Conservation (phyloP, 1,284 basidiomycete species). For the Trichosporon sp. region DNA sequence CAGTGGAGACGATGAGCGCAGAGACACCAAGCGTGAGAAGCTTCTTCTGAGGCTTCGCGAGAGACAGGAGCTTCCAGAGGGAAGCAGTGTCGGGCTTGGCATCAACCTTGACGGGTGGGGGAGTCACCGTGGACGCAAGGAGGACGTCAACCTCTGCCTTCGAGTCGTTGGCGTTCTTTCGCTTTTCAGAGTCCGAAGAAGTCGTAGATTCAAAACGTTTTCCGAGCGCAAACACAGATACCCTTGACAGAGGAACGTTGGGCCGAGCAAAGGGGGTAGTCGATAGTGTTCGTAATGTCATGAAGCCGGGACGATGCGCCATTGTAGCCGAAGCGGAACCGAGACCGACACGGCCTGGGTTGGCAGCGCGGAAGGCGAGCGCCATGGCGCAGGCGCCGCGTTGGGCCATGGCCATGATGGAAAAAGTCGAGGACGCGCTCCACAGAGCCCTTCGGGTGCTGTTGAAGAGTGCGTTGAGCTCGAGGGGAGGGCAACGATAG, state of each 20-base stretch:
- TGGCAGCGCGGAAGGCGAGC: slow-evolving; percentile 13
- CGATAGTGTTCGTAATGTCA: slow-evolving; percentile 15
- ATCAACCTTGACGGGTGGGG: slow-evolving; percentile 21
- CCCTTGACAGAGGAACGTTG: neutral
- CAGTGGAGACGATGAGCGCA: slow-evolving; percentile 49
- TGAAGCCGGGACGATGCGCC: slow-evolving; percentile 1
- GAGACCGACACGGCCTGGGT: slow-evolving; percentile 16
- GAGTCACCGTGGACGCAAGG: slow-evolving; percentile 11
- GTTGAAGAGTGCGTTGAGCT: slow-evolving; percentile 19
- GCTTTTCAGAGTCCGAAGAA: slow-evolving; percentile 3
- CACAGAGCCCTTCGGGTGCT: slow-evolving; percentile 19
- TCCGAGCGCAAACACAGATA: slow-evolving; percentile 15
- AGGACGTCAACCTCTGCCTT: neutral
- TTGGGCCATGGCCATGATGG: slow-evolving; percentile 19
- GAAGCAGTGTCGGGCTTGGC: slow-evolving; percentile 48
- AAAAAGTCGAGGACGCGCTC: slow-evolving; percentile 19
- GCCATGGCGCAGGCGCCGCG: slow-evolving; percentile 20
- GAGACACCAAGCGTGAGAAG: slow-evolving; percentile 46
- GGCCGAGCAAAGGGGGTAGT: slow-evolving; percentile 15
- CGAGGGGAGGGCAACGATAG: slow-evolving; percentile 19
- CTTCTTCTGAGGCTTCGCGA: slow-evolving; percentile 53
- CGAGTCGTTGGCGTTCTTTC: neutral
- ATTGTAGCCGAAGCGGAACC: slow-evolving; percentile 11
- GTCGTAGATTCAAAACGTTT: slow-evolving; percentile 16
- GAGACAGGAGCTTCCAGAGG: slow-evolving; percentile 45